Evolutionary conservation across 805 yeast species (phyloP).

Genomic region (Saccharomycopsis vini): DNA sequence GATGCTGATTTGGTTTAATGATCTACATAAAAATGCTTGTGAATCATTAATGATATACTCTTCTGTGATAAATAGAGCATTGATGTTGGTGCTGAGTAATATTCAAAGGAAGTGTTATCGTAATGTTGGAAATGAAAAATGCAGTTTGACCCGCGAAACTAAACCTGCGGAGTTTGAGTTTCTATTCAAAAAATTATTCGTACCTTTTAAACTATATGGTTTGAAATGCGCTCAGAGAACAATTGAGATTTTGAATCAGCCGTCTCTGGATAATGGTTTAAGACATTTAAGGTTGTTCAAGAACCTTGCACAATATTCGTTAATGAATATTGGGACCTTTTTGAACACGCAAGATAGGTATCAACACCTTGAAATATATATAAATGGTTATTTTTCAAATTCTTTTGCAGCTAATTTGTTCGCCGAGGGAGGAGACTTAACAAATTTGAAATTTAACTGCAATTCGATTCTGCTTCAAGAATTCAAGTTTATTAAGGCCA

Average conservation of each 20-base stretch:
- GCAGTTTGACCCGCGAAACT: background rate
- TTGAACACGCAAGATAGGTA: constrained; percentile 1
- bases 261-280: background rate
- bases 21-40: background rate
- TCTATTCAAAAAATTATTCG: background rate
- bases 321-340: background rate
- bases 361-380: constrained; percentile 6
- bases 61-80: constrained; percentile 7
- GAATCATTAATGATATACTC: constrained; percentile 1
- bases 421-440: background rate
- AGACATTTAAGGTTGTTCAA: background rate
- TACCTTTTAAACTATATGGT: background rate
- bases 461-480: background rate
- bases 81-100: constrained; percentile 1
- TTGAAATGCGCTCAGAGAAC: background rate
- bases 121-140: no score
- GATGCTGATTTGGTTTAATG: constrained; percentile 7
- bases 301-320: background rate
- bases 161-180: background rate
- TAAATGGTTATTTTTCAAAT: constrained; percentile 12
- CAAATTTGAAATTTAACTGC: background rate
- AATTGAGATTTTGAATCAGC: background rate
- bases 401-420: constrained; percentile 1
- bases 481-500: background rate
- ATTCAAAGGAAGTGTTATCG: constrained; percentile 4